Evolutionary conservation across 805 yeast species (phyloP).

Genomic region (Cyberlindnera galapagoensis): DNA sequence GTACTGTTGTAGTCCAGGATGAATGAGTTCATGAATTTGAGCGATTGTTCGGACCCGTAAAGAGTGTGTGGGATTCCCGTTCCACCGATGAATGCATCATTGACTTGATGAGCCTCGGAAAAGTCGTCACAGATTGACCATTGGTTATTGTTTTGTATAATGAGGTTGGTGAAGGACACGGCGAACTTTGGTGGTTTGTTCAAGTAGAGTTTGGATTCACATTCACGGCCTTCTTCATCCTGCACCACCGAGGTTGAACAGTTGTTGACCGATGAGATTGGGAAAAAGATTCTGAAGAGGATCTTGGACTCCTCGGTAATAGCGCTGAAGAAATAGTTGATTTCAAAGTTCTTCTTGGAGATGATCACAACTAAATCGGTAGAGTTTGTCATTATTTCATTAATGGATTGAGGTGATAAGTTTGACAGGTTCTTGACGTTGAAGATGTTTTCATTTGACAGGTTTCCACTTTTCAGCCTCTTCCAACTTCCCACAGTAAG

Average conservation of each 20-base stretch:
- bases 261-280: slow-evolving; percentile 51
- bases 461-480: slow-evolving; percentile 60
- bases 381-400: slow-evolving; percentile 52
- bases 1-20: slow-evolving; percentile 40
- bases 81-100: slow-evolving; percentile 57
- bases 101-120: slow-evolving; percentile 78
- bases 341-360: slow-evolving; percentile 63
- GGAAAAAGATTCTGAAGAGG: slow-evolving; percentile 66
- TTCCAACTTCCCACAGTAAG: slow-evolving; percentile 80
- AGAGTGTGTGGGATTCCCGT: slow-evolving; percentile 62
- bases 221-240: slow-evolving; percentile 24
- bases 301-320: slow-evolving; percentile 57
- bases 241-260: slow-evolving; percentile 40
- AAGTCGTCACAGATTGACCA: slow-evolving; percentile 84
- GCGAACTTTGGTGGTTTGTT: slow-evolving; percentile 71
- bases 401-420: slow-evolving; percentile 60
- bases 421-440: slow-evolving; percentile 45
- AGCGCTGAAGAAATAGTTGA: slow-evolving; percentile 75
- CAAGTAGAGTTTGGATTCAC: slow-evolving; percentile 45
- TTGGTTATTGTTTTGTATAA: slow-evolving; percentile 45
- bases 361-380: slow-evolving; percentile 68
- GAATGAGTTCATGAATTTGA: slow-evolving; percentile 48
- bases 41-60: slow-evolving; percentile 47
- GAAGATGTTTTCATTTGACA: slow-evolving; percentile 29
- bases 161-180: slow-evolving; percentile 59